phyloP scores from a whole-genome alignment of 2,329 filamentous ascomycete genomes.

The Phyllosticta citribraziliensis region DNA sequence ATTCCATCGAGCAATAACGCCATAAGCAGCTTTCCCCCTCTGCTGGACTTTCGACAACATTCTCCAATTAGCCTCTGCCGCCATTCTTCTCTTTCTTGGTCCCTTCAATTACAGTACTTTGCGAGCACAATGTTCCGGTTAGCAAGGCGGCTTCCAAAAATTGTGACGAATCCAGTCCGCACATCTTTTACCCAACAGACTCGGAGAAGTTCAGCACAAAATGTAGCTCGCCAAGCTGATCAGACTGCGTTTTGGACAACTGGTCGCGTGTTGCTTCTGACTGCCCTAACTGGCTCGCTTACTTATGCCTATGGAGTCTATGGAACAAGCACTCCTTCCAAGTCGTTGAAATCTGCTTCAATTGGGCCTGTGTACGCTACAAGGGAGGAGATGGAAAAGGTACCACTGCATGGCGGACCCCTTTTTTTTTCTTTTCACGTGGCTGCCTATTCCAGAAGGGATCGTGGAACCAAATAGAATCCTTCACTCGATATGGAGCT shows the following conservation, averaged over 20 bases:
- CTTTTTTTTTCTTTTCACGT: not conserved
- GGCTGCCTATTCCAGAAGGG: not conserved
- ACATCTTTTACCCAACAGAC: conserved; percentile 13
- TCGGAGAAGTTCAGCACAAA: conserved; percentile 19
- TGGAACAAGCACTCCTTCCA: conserved; percentile 14
- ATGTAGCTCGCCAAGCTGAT: conserved; percentile 16
- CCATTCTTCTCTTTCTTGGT: not conserved
- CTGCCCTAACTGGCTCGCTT: conserved; percentile 41
- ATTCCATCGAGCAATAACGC: not conserved
- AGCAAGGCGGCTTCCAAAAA: not conserved
- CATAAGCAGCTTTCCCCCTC: not conserved
- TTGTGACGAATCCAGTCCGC: not conserved
- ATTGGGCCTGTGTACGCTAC: conserved; percentile 38
- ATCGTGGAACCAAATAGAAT: not conserved
- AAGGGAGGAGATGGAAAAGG: conserved; percentile 42
- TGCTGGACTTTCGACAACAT: not conserved
- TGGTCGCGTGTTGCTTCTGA: conserved; percentile 37
- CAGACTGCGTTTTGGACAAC: conserved; percentile 37
- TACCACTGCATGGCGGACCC: conserved; percentile 14
- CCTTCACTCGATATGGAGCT: not conserved
- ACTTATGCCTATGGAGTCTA: conserved; percentile 42
- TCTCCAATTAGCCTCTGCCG: not conserved
- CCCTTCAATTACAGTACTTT: not conserved
- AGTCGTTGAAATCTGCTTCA: not conserved
- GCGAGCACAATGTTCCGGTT: not conserved